Evolutionary conservation across 1,284 basidiomycete species (phyloP).

Genomic region (Cutaneotrichosporon mucoides): DNA sequence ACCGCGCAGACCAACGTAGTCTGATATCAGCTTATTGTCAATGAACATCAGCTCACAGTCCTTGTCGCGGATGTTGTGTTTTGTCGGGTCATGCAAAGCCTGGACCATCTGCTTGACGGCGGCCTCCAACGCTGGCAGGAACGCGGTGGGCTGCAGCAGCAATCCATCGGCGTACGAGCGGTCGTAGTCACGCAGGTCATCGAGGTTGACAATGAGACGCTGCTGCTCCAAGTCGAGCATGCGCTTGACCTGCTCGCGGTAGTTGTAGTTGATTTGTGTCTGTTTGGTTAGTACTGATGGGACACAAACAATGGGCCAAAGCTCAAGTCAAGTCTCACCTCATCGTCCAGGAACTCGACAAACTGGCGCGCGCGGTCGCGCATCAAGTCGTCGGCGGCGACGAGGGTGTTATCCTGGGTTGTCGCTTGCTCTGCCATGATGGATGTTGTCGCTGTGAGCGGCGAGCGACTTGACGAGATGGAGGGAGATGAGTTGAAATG

Average conservation of each 20-base stretch:
- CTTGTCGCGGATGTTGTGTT: slow-evolving; percentile 76
- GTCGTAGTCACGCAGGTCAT: slow-evolving; percentile 92
- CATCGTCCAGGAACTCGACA: slow-evolving; percentile 80
- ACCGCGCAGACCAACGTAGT: slow-evolving; percentile 81
- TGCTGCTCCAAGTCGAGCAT: slow-evolving; percentile 82
- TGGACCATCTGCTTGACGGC: slow-evolving; percentile 74
- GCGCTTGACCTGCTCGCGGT: slow-evolving; percentile 76
- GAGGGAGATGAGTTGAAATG: too few species aligned
- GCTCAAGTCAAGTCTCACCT: slow-evolving; percentile 51
- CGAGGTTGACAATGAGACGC: slow-evolving; percentile 91
- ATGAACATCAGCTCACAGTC: slow-evolving; percentile 49
- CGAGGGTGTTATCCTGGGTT: slow-evolving; percentile 32
- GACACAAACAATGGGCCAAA: too few species aligned
- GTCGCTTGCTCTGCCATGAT: slow-evolving; percentile 37
- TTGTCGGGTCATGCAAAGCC: slow-evolving; percentile 69
- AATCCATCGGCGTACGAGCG: slow-evolving; percentile 68
- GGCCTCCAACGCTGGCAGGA: slow-evolving; percentile 85
- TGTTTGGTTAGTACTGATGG: slow-evolving; percentile 2
- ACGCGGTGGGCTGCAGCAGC: slow-evolving; percentile 82
- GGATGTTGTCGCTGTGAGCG: background rate
- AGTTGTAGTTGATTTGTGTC: slow-evolving; percentile 58
- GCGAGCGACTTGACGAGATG: too few species aligned
- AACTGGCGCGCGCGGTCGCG: slow-evolving; percentile 73
- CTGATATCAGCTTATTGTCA: slow-evolving; percentile 35
- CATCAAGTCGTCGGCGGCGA: slow-evolving; percentile 63